Percentiles rank a stretch among this genome's conserved stretches.
These are phyloP conservation scores for Strombidium stylifer DNA, from an alignment of 73 alveolate genomes.

Conservation along the genomic window DNA sequence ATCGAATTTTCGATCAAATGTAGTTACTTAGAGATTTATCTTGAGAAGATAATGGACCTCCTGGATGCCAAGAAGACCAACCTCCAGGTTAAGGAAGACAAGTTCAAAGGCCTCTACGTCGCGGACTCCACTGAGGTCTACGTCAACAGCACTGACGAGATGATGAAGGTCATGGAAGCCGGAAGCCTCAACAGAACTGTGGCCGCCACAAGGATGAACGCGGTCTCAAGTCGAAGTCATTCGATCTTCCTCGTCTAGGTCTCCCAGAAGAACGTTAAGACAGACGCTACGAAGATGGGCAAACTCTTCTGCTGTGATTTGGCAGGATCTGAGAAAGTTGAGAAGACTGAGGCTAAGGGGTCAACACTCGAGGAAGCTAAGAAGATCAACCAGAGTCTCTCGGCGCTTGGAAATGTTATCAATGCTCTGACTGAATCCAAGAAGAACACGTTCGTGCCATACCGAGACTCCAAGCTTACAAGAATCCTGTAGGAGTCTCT, in stretches of 20 bases:
- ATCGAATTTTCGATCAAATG: slow-evolving; percentile 80
- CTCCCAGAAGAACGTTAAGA: slow-evolving; percentile 82
- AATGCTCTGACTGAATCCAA: slow-evolving; percentile 93
- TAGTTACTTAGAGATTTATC: slow-evolving; percentile 89
- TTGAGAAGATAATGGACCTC: slow-evolving; percentile 88
- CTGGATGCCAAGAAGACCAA: slow-evolving; percentile 86
- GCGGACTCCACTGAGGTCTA: slow-evolving; percentile 92
- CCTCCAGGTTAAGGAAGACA: slow-evolving; percentile 87
- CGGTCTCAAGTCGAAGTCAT: slow-evolving; percentile 93
- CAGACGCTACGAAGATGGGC: slow-evolving; percentile 87
- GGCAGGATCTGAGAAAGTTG: slow-evolving; percentile 97
- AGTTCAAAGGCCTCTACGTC: slow-evolving; percentile 93
- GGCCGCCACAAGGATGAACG: slow-evolving; percentile 98
- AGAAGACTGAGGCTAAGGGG: slow-evolving; percentile 91
- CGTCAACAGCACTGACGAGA: slow-evolving; percentile 85
- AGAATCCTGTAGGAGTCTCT: slow-evolving; percentile 92
- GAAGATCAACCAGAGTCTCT: slow-evolving; percentile 88
- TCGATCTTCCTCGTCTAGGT: slow-evolving; percentile 84
- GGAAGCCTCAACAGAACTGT: slow-evolving; percentile 93
- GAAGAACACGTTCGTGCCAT: slow-evolving; percentile 85
- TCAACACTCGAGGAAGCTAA: slow-evolving; percentile 92
- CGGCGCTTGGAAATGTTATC: slow-evolving; percentile 97
- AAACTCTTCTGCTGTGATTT: slow-evolving; percentile 94
- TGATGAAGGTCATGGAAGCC: slow-evolving; percentile 88
- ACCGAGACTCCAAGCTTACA: slow-evolving; percentile 96